Evolutionary conservation across 805 yeast genomes (phyloP), one percentile per base, ranked within the genome.

Genomic region (Pichia kluyveri): DNA sequence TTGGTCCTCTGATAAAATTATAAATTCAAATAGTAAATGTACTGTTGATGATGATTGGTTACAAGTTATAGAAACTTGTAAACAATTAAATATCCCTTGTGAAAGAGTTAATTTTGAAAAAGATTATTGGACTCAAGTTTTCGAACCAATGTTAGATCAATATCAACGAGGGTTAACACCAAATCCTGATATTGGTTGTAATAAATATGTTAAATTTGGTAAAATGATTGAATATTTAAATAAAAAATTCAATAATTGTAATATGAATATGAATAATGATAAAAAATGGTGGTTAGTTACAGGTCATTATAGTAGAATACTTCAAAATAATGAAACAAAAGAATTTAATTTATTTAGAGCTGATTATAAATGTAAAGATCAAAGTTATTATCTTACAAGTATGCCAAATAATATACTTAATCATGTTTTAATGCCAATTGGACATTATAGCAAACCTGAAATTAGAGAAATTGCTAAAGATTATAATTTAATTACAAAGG

Each of bases 61-160:
- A 51, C 93, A 86, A 50, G 97, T 88, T 1, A 77, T 78, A 56
- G 62, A 63, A 41, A 83, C 86, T 2, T 81, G 89, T 47, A 53
- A 69, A 1, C 76, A 77, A 45, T 56, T 90, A 8, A 69, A 70
- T 5, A 82, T 93, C 14, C 82, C 85, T 0, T 78, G 90, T 53
- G 84, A 80, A 47, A 68, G 91, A 52, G 84, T 89, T 7, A 85
- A 82, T 60, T 85, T 93, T 58, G 98, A 93, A 57, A 76, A 75
- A 53, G 97, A 93, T 47, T 93, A 93, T 65, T 93, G 99, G 99
- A 69, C 72, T 18, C 83, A 84, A 48, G 98, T 93, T 9, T 93
- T 93, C 62, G 83, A 79, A 60, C 98, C 99, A 1, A 91, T 93
- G 97, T 65, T 93, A 23, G 77, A 77, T 4, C 72, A 71, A 58